These are phyloP conservation scores for Cyberlindnera mississippiensis DNA, from an alignment of 805 yeast species.

Conservation along the genomic window DNA sequence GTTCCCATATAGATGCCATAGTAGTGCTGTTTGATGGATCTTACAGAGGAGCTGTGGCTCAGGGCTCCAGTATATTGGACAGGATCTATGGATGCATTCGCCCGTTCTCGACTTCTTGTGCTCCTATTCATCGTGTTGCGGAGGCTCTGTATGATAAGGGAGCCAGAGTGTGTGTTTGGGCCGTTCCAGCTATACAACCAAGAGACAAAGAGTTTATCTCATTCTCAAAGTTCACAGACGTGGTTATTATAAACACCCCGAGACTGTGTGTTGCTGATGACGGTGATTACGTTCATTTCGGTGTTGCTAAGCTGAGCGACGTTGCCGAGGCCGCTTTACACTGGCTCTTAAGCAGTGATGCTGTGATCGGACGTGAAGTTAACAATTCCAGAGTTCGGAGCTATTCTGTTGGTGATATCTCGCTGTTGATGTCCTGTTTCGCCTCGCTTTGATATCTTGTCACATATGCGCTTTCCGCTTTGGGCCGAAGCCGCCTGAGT, in stretches of 20 bases:
- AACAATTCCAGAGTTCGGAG: not conserved
- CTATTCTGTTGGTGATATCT: not conserved
- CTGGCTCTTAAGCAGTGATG: conserved; percentile 1
- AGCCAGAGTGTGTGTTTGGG: conserved; percentile 1
- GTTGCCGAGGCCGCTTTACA: conserved; percentile 1
- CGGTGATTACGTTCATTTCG: not conserved
- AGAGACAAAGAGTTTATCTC: not conserved
- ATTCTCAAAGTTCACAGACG: not conserved
- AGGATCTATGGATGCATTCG: not conserved
- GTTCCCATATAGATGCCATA: conserved; percentile 1
- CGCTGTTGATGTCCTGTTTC: not conserved
- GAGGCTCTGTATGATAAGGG: conserved; percentile 3
- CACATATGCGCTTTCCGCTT: not conserved
- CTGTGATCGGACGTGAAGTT: not conserved
- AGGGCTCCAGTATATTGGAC: not conserved
- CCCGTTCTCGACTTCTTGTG: not conserved
- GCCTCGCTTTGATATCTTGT: conserved; percentile 1
- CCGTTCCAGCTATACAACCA: not conserved
- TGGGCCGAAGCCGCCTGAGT: not conserved
- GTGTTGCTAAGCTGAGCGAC: conserved; percentile 1
- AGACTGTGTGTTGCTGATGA: not conserved
- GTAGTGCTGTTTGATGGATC: conserved; percentile 3
- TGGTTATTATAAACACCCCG: not conserved
- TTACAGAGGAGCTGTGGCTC: not conserved
- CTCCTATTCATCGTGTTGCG: not conserved